These are phyloP conservation scores for Cryptosporidium tyzzeri DNA, from an alignment of 169 alveolate genomes.

Conservation along the genomic window DNA sequence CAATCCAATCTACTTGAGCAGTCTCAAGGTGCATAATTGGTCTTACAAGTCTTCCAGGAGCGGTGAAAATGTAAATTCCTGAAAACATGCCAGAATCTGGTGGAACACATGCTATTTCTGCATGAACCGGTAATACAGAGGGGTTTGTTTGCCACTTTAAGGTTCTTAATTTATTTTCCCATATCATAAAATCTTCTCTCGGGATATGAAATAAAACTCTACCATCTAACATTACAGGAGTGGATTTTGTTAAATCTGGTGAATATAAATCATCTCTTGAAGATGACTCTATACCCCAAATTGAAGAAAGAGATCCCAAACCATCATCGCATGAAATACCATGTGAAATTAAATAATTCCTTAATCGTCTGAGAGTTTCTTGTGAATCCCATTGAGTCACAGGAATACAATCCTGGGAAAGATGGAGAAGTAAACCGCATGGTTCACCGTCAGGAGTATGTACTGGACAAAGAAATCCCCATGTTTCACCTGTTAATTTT, in stretches of 20 bases:
- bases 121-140: conserved; percentile 81
- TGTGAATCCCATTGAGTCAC: conserved; percentile 69
- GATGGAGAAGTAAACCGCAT: conserved; percentile 98
- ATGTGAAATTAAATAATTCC: conserved; percentile 33
- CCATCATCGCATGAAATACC: conserved; percentile 78
- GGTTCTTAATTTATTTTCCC: conserved; percentile 82
- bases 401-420: conserved; percentile 89
- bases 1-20: conserved; percentile 94
- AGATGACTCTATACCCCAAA: conserved; percentile 85
- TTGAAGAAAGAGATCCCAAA: conserved; percentile 78
- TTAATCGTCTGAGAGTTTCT: conserved; percentile 41
- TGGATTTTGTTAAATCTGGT: conserved; percentile 82
- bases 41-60: conserved; percentile 97
- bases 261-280: conserved; percentile 84
- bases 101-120: conserved; percentile 90
- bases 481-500: conserved; percentile 98
- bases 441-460: conserved; percentile 99
- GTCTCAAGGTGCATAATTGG: conserved; percentile 93
- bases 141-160: conserved; percentile 81
- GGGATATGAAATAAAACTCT: conserved; percentile 87
- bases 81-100: conserved; percentile 86
- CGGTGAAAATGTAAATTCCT: conserved; percentile 93
- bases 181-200: conserved; percentile 77
- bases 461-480: conserved; percentile 99
- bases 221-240: conserved; percentile 93